Evolutionary conservation across 306 rosid genomes (phyloP), one percentile per base, ranked within the genome.

Genomic region (Malus fusca): DNA sequence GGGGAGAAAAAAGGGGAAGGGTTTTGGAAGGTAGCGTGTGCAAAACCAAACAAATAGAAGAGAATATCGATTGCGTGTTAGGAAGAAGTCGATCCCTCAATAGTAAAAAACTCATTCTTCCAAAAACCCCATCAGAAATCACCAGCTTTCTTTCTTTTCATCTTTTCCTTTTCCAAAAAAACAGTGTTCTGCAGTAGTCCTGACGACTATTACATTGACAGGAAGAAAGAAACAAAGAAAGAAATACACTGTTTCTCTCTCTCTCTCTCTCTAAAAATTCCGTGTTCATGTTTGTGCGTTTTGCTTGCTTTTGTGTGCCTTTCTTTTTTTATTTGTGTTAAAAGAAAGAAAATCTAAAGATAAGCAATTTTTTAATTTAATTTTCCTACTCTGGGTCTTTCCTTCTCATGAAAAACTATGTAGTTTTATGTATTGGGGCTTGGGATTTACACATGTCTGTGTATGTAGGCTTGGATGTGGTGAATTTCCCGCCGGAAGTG

Each of bases 401-500:
- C 25, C 7, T 59, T 59, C 3, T 11, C 30, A 11, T 10, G 30
- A 5, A 59, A 59, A 25, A 23, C 25, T 10, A 26, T 1, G 6
- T 26, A 13, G 15, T 11, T 61, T 30, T 31, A 64, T 64, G n/a
- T 17, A 19, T 4, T 17, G 61, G 2, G 42, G 56, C 13, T 73
- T 62, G 15, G 11, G 13, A 9, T 28, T 11, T 15, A 64, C 28
- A 12, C 25, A 1, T 61, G 66, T 26, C 8, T 61, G 66, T 61
- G 66, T 62, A 8, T 52, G 59, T 84, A 88, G 96, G 96, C 87
- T 82, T 92, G 59, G 97, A 88, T 40, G 81, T 87, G 78, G 89
- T 80, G 66, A 88, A 79, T 78, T 96, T 92, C 76, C 99, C 99
- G 28, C 58, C 93, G 0, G 72, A 90, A 77, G 79, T 96, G 76